Base-by-base conservation (phyloP, 805 yeast genomes). In the Candida cerambycidarum region DNA sequence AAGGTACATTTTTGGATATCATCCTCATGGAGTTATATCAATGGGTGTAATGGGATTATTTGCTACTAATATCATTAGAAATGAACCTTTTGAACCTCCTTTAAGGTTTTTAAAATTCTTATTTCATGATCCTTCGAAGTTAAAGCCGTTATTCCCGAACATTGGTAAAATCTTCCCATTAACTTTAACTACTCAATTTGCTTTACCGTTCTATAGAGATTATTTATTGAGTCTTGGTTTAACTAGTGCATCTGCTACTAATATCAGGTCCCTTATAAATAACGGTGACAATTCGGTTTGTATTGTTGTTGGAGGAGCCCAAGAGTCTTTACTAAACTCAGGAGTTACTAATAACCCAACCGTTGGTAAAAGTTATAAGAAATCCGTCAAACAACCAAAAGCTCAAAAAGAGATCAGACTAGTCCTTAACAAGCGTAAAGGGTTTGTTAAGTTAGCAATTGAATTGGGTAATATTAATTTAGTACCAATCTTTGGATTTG, bases 21-120 rank as follows among this genome's bases (percentile, higher is more conserved):
- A 90, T 62, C 99, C 99, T 0, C 99, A 93, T 61, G 99, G 99
- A 0, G 90, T 92, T 12, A 89, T 90, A 10, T 86, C 96, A 1
- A 75, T 90, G 76, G 97, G 97, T 2, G 90, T 84, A 1, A 82
- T 90, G 59, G 96, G 96, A 1, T 82, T 83, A 0, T 69, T 90
- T 48, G 89, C 84, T 0, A 86, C 95, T 4, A 71, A 71, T 50
- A 63, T 66, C 10, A 43, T 71, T 16, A 51, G 73, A 21, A 71
- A 71, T 47, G 75, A 69, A 52, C 75, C 75, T 1, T 71, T 56
- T 44, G 57, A 59, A 45, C 69, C 74, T 9, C 68, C 67, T 0
- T 43, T 60, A 15, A 52, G 50, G 30, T 61, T 59, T 37, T 47
- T 71, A 23, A 63, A 58, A 41, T 63, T 65, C 9, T 47, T 70